These are phyloP conservation scores for Colletotrichum orbiculare DNA, from an alignment of 2,329 filamentous ascomycete genomes.

Conservation along the genomic window DNA sequence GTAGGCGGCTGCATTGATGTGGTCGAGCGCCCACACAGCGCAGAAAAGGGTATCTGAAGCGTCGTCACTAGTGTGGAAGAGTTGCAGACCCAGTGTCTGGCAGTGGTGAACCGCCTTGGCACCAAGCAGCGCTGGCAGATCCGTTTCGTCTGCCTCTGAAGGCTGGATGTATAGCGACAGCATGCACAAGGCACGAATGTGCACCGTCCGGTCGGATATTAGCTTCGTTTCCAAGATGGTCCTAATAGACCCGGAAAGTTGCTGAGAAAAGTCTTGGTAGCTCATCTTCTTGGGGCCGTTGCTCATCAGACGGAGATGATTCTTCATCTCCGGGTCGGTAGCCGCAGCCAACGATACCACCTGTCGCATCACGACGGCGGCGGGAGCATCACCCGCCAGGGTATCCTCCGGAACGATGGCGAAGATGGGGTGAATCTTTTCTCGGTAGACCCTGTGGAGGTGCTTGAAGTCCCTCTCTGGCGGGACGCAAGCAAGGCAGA, in stretches of 20 bases:
- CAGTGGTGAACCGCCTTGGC: conserved; percentile 67
- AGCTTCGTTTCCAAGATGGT: conserved; percentile 64
- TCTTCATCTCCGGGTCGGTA: conserved; percentile 57
- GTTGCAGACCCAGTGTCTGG: conserved; percentile 67
- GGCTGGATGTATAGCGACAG: conserved; percentile 71
- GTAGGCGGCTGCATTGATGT: conserved; percentile 69
- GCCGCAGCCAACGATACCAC: conserved; percentile 66
- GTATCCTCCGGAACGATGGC: conserved; percentile 58
- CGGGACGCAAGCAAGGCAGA: conserved; percentile 61
- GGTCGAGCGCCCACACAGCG: conserved; percentile 70
- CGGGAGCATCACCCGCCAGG: conserved; percentile 47
- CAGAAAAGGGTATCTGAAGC: conserved; percentile 64
- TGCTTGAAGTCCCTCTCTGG: conserved; percentile 57
- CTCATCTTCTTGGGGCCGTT: conserved; percentile 51
- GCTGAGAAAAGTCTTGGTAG: conserved; percentile 60
- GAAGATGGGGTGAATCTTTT: conserved; percentile 66
- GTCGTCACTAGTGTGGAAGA: conserved; percentile 52
- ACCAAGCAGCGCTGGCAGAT: conserved; percentile 64
- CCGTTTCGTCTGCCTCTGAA: conserved; percentile 62
- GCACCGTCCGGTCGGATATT: conserved; percentile 64
- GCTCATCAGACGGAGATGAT: conserved; percentile 57
- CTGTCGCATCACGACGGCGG: conserved; percentile 60
- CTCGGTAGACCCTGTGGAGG: conserved; percentile 58
- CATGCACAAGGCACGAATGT: conserved; percentile 65
- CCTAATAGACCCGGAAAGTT: conserved; percentile 60